Conservation (phyloP, 495 filamentous ascomycete species). For the Aspergillus baeticus region DNA sequence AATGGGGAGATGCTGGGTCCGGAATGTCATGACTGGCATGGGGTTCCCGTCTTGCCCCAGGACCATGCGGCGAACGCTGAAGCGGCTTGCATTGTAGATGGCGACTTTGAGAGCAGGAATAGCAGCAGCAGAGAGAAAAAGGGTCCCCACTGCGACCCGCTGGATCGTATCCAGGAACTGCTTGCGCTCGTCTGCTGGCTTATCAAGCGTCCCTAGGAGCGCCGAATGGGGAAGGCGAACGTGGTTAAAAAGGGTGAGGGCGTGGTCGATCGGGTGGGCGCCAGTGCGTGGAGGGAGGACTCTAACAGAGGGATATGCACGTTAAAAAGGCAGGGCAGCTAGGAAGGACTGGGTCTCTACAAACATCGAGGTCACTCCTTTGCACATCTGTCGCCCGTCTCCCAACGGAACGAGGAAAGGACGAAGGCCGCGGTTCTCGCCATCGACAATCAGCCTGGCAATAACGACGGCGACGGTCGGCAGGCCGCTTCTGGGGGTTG, state of each 20-base stretch:
- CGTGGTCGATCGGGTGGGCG: constrained; percentile 31
- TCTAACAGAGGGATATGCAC: constrained; percentile 3
- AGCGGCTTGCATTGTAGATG: constrained; percentile 25
- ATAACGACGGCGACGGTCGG: constrained; percentile 32
- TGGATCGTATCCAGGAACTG: constrained; percentile 28
- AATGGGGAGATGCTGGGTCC: constrained; percentile 37
- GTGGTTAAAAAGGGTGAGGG: constrained; percentile 34
- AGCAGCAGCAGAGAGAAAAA: constrained; percentile 18
- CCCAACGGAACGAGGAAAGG: constrained; percentile 32
- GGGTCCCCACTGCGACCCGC: constrained; percentile 26
- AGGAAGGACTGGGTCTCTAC: too few relatives aligned
- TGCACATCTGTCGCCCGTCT: constrained; percentile 29
- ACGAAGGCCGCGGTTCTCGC: constrained; percentile 29
- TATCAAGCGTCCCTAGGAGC: constrained; percentile 25
- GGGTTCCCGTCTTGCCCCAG: neutral
- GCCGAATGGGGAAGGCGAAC: constrained; percentile 28
- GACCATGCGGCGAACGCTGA: constrained; percentile 25
- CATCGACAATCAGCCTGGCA: constrained; percentile 30
- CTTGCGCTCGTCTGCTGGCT: constrained; percentile 12
- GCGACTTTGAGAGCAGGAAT: constrained; percentile 24
- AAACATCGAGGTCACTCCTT: constrained; percentile 28
- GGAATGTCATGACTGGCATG: constrained; percentile 30
- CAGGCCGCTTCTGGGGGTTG: constrained; percentile 24
- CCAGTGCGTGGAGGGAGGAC: constrained; percentile 26
- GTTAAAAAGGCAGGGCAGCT: too few relatives aligned